Evolutionary conservation across 192 early-diverging fungal species (phyloP).

Genomic region (Cetraspora pellucida): DNA sequence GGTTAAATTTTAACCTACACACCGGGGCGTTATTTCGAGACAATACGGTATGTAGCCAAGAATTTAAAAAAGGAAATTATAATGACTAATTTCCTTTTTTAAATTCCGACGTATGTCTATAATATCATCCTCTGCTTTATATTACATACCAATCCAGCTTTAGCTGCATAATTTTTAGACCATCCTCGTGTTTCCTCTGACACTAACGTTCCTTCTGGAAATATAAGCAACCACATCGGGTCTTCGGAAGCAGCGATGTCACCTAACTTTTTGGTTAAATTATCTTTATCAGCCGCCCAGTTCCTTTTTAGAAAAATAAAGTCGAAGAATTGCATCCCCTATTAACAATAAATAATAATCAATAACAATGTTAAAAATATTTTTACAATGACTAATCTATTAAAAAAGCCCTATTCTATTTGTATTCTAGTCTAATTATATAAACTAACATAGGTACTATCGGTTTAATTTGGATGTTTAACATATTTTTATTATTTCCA

Average conservation of each 20-base stretch:
- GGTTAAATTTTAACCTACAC: too few relatives aligned
- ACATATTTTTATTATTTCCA: too few relatives aligned
- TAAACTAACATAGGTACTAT: too few relatives aligned
- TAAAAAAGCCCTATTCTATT: neutral
- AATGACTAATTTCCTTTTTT: too few relatives aligned
- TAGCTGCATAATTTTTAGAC: conserved; percentile 72
- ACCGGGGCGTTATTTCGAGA: too few relatives aligned
- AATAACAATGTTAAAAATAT: neutral
- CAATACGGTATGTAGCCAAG: too few relatives aligned
- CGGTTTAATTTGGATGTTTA: too few relatives aligned
- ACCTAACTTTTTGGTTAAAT: conserved; percentile 60
- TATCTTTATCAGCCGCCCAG: conserved; percentile 72
- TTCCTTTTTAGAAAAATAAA: conserved; percentile 94
- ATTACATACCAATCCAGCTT: conserved; percentile 55
- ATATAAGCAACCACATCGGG: conserved; percentile 90
- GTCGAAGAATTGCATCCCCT: conserved; percentile 89
- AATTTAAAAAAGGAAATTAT: too few relatives aligned
- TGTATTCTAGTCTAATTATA: too few relatives aligned
- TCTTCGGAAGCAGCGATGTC: conserved; percentile 57
- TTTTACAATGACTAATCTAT: neutral
- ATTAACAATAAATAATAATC: neutral
- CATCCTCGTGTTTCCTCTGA: conserved; percentile 72
- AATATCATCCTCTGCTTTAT: too few relatives aligned
- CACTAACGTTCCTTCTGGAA: conserved; percentile 95
- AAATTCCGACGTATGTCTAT: too few relatives aligned